Evolutionary conservation across 106 monocot genomes (phyloP).

Genomic region (Triglochin maritima): DNA sequence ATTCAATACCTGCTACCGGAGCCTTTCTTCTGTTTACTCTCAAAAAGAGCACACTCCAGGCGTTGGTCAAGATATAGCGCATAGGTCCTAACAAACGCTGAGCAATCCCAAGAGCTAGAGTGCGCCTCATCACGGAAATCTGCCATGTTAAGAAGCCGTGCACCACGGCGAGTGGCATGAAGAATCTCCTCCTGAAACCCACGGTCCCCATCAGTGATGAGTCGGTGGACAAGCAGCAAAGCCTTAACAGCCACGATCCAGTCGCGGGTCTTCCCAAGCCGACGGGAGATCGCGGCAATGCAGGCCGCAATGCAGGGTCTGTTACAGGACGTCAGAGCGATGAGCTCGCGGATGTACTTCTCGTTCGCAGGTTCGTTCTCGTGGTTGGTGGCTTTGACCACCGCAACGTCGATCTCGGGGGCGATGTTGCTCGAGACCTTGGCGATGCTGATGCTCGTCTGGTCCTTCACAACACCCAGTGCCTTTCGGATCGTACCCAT

Average conservation of each 20-base stretch:
- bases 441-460: conserved; percentile 58
- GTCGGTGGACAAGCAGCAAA: conserved; percentile 58
- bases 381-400: conserved; percentile 66
- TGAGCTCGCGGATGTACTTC: conserved; percentile 40
- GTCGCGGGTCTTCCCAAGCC: conserved; percentile 54
- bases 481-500: conserved; percentile 54
- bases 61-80: conserved; percentile 60
- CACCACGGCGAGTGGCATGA: conserved; percentile 42
- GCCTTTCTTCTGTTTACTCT: not conserved
- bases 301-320: conserved; percentile 34
- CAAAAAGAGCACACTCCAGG: conserved; percentile 14
- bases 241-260: conserved; percentile 61
- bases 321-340: conserved; percentile 38
- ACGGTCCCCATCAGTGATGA: conserved; percentile 41
- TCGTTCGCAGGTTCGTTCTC: conserved; percentile 64
- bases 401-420: conserved; percentile 62
- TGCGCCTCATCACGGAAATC: conserved; percentile 78
- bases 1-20: too few relatives aligned
- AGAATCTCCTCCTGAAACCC: conserved; percentile 53
- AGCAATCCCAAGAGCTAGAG: conserved; percentile 64
- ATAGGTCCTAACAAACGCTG: conserved; percentile 61
- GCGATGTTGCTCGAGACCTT: conserved; percentile 54
- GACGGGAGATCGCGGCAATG: conserved; percentile 39
- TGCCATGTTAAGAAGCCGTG: conserved; percentile 53
- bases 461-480: conserved; percentile 57